Percentiles rank a stretch among this genome's conserved stretches.
Evolutionary conservation across 202 grass and related monocot species (phyloP).

Genomic region (Cymbopogon flexuosus): DNA sequence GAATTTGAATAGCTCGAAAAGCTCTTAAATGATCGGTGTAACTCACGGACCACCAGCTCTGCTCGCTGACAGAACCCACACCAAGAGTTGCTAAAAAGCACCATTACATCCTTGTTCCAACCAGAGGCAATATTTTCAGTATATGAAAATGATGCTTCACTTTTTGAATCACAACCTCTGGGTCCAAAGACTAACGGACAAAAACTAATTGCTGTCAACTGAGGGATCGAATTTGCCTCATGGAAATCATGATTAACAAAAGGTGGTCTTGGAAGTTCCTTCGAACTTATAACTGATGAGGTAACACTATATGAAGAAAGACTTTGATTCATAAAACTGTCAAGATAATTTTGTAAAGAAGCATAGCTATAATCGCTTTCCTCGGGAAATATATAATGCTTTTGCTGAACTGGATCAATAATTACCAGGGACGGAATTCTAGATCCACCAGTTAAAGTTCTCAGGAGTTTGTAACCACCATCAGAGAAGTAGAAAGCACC

Average conservation of each 20-base stretch:
- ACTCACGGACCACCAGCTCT: slow-evolving; percentile 78
- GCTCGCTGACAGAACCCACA: slow-evolving; percentile 92
- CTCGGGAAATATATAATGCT: slow-evolving; percentile 64
- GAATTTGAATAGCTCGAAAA: slow-evolving; percentile 38
- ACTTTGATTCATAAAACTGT: slow-evolving; percentile 64
- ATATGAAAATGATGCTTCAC: slow-evolving; percentile 30
- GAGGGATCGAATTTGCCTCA: slow-evolving; percentile 79
- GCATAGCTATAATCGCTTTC: slow-evolving; percentile 55
- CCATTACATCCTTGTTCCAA: slow-evolving; percentile 87
- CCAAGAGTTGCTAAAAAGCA: slow-evolving; percentile 93
- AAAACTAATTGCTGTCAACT: slow-evolving; percentile 56
- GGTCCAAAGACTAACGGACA: slow-evolving; percentile 69
- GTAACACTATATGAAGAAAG: slow-evolving; percentile 56
- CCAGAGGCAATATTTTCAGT: slow-evolving; percentile 38
- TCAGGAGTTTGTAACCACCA: slow-evolving; percentile 68
- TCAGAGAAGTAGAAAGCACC: slow-evolving; percentile 82
- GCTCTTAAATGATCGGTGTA: slow-evolving; percentile 65
- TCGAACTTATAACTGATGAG: slow-evolving; percentile 38
- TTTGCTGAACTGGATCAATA: slow-evolving; percentile 65
- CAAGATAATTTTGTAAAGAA: slow-evolving; percentile 67
- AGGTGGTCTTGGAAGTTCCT: slow-evolving; percentile 76
- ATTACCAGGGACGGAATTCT: slow-evolving; percentile 81
- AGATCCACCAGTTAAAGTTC: slow-evolving; percentile 67
- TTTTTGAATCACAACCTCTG: slow-evolving; percentile 44
- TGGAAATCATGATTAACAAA: slow-evolving; percentile 86